A percentile compares a stretch with the other conserved stretches of the same genome.
phyloP scores from a whole-genome alignment of 1,284 basidiomycete genomes.

The Coriolopsis trogii region DNA sequence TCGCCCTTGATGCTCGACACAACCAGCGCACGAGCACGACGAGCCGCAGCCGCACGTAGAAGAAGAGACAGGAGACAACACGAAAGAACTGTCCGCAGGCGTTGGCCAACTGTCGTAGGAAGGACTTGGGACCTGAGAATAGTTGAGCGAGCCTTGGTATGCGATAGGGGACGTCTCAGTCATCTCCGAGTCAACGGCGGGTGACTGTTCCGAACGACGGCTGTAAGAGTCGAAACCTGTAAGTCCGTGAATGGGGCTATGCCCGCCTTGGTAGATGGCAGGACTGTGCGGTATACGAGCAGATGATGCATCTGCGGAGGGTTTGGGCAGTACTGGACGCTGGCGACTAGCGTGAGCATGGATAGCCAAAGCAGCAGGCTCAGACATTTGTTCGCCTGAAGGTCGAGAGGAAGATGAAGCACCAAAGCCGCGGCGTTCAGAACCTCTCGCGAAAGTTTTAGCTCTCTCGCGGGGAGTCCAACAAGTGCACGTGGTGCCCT shows the following conservation, averaged over 20 bases:
- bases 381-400: constrained; percentile 15
- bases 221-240: constrained; percentile 62
- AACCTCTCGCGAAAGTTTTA: constrained; percentile 15
- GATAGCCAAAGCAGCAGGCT: constrained; percentile 32
- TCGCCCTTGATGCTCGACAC: constrained; percentile 48
- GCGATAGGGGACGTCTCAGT: constrained; percentile 1
- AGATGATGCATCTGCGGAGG: constrained; percentile 37
- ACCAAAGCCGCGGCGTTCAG: constrained; percentile 12
- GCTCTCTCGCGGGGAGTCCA: constrained; percentile 46
- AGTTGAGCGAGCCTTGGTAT: neutral
- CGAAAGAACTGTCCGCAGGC: neutral
- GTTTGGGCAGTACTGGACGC: constrained; percentile 39
- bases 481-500: constrained; percentile 51
- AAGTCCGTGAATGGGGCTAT: constrained; percentile 44
- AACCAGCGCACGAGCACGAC: constrained; percentile 55
- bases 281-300: constrained; percentile 27
- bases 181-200: constrained; percentile 22
- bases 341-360: constrained; percentile 29
- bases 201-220: constrained; percentile 54
- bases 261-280: constrained; percentile 13
- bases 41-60: constrained; percentile 55
- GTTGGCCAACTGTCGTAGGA: constrained; percentile 8
- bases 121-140: neutral
- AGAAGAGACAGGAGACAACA: neutral
- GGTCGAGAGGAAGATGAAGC: neutral